A percentile compares a stretch with the other conserved stretches of the same genome.
Evolutionary conservation across 2,329 filamentous ascomycete genomes (phyloP).

Genomic region (Akanthomyces dipterigenus): DNA sequence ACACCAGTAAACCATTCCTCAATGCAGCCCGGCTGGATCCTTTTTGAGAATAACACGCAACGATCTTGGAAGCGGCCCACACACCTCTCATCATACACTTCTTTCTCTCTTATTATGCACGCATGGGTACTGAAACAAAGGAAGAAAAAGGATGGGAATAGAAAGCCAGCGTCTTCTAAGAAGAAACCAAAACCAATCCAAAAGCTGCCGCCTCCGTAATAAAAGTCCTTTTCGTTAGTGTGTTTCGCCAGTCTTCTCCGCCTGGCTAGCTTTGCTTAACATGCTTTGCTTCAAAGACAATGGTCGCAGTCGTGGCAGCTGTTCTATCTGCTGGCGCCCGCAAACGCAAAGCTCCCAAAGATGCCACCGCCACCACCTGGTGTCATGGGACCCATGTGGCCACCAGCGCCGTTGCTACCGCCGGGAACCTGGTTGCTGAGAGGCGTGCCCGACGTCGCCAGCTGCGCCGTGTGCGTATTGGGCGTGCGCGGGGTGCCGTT

Average conservation of each 20-base stretch:
- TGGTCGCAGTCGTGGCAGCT: not conserved
- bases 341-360: constrained; percentile 66
- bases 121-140: too few relatives aligned
- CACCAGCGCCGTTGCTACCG: constrained; percentile 46
- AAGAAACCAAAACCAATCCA: not conserved
- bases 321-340: constrained; percentile 30
- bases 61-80: too few relatives aligned
- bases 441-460: constrained; percentile 40
- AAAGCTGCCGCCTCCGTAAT: not conserved
- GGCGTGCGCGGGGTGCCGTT: constrained; percentile 55
- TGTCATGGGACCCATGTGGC: constrained; percentile 64
- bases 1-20: too few relatives aligned
- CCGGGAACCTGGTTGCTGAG: constrained; percentile 40
- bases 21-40: too few relatives aligned
- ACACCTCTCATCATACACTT: too few relatives aligned
- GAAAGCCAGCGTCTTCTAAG: not conserved
- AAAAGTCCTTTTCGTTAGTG: not conserved
- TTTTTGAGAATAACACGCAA: too few relatives aligned
- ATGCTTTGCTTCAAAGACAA: not conserved
- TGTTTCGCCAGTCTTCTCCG: not conserved
- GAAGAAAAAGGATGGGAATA: too few relatives aligned
- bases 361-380: constrained; percentile 68
- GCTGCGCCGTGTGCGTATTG: constrained; percentile 53
- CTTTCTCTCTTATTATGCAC: too few relatives aligned
- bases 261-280: too few relatives aligned